Conservation (phyloP, 2,329 filamentous ascomycete species). For the Phialophora expanda region DNA sequence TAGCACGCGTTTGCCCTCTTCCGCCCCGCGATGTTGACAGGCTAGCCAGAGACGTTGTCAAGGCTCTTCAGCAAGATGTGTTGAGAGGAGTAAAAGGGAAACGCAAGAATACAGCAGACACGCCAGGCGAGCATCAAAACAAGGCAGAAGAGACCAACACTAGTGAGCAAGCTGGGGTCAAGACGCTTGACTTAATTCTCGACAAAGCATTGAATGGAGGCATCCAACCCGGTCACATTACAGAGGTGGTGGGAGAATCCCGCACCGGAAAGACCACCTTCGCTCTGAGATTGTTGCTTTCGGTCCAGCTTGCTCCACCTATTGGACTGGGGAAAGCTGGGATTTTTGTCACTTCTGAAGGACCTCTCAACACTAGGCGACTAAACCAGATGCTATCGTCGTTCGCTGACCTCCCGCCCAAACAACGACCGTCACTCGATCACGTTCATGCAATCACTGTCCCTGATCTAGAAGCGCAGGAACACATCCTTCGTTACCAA, state of each 20-base stretch:
- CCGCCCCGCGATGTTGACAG: conserved; percentile 80
- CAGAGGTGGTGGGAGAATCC: conserved; percentile 88
- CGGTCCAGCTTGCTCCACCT: conserved; percentile 79
- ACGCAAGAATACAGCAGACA: conserved; percentile 39
- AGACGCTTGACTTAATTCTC: conserved; percentile 75
- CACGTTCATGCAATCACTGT: conserved; percentile 80
- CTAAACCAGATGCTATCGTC: conserved; percentile 75
- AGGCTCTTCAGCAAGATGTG: conserved; percentile 63
- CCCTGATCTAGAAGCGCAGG: conserved; percentile 89
- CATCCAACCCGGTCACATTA: conserved; percentile 78
- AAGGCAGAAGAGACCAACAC: conserved; percentile 40
- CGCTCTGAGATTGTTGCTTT: conserved; percentile 80
- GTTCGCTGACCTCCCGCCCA: conserved; percentile 54
- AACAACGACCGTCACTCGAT: conserved; percentile 68
- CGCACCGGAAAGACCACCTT: conserved; percentile 96
- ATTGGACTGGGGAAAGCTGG: conserved; percentile 73
- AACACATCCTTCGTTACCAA: conserved; percentile 92
- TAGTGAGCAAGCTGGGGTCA: conserved; percentile 64
- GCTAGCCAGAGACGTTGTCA: conserved; percentile 70
- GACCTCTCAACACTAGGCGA: conserved; percentile 78
- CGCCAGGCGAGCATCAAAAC: conserved; percentile 43
- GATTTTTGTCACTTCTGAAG: conserved; percentile 93
- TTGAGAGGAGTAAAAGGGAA: conserved; percentile 22
- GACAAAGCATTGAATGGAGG: conserved; percentile 78
- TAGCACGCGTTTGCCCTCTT: conserved; percentile 83